phyloP scores from a whole-genome alignment of 352 stramenopile species.

The Aphanomyces stellatus region DNA sequence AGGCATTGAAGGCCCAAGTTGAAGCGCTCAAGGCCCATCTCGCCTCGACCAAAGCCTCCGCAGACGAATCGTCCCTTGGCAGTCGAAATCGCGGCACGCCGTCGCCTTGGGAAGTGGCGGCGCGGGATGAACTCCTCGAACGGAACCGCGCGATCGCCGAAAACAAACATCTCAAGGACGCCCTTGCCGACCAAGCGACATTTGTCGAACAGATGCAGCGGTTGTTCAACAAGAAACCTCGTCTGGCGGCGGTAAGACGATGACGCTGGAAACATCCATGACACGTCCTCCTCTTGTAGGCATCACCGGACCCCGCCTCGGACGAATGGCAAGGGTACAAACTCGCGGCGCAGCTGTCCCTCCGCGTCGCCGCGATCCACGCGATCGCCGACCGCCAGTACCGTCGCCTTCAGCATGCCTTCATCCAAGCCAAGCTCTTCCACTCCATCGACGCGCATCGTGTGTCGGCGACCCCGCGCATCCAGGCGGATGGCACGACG shows the following conservation, averaged over 20 bases:
- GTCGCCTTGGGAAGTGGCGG: not conserved
- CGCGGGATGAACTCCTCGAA: not conserved
- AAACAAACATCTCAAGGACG: not conserved
- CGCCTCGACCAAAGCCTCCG: not conserved
- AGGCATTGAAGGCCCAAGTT: not conserved
- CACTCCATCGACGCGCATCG: not conserved
- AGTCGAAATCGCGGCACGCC: too few relatives aligned
- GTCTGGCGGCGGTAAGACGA: not conserved
- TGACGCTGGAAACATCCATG: too few relatives aligned
- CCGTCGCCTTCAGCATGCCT: not conserved
- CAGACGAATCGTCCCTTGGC: too few relatives aligned
- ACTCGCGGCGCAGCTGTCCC: conserved; percentile 7
- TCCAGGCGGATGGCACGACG: not conserved
- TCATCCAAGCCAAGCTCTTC: not conserved
- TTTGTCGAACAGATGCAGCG: conserved; percentile 10
- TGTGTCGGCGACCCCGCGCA: not conserved
- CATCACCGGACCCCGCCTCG: not conserved
- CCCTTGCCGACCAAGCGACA: not conserved
- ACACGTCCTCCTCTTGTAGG: too few relatives aligned
- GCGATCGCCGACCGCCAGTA: conserved; percentile 12
- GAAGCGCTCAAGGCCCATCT: not conserved
- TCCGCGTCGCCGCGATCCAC: conserved; percentile 9
- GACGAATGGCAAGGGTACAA: conserved; percentile 4
- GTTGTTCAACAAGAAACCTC: conserved; percentile 4
- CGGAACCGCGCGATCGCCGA: not conserved